phyloP scores from a whole-genome alignment of 2,329 filamentous ascomycete genomes.

The Colletotrichum sp. region DNA sequence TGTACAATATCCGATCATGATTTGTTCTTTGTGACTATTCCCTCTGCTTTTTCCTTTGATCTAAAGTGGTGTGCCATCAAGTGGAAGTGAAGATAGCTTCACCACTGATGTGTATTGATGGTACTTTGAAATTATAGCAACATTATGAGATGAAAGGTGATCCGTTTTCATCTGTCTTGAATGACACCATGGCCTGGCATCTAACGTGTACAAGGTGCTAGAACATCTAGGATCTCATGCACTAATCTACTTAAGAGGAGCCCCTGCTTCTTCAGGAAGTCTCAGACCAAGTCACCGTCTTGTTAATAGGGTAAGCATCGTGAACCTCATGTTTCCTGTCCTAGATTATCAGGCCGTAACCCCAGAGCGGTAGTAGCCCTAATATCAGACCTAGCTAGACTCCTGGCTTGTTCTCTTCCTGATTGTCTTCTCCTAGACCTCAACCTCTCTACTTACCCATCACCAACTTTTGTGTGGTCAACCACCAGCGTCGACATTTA shows the following conservation, averaged over 20 bases:
- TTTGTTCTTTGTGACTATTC: neutral
- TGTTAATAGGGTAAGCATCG: neutral
- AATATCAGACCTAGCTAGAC: neutral
- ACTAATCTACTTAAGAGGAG: neutral
- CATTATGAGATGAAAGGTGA: neutral
- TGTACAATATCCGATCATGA: conserved; percentile 34
- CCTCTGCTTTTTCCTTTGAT: neutral
- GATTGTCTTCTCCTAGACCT: neutral
- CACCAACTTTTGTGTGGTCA: neutral
- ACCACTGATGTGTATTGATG: neutral
- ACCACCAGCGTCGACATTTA: neutral
- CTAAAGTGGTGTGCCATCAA: neutral
- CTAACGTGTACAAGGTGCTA: neutral
- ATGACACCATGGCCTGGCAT: neutral
- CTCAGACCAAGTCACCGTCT: neutral
- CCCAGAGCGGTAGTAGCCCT: neutral
- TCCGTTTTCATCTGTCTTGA: neutral
- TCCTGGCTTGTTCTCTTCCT: neutral
- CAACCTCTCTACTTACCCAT: too few relatives aligned
- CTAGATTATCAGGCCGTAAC: neutral
- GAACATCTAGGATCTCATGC: neutral
- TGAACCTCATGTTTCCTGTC: neutral
- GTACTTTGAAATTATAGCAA: neutral
- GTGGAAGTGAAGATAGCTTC: neutral
- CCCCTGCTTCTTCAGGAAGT: neutral